Conservation (phyloP, 129 eudicot genomes). For the Ambrosia artemisiifolia region DNA sequence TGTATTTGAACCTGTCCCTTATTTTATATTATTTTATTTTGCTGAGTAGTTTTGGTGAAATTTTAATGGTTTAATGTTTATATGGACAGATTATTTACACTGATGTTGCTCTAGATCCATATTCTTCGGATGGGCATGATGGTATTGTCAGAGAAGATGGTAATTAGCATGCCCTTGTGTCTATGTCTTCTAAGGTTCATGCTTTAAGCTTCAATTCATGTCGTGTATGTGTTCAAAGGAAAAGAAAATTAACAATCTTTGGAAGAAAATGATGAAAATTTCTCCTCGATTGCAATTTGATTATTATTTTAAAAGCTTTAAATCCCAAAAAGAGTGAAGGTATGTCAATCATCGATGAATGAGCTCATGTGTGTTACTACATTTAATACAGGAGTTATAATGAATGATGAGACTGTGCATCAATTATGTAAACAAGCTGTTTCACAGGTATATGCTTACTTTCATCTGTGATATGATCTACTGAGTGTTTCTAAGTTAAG, state of each 20-base stretch:
- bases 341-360: neutral
- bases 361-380: neutral
- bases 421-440: conserved; percentile 98
- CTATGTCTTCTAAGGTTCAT: neutral
- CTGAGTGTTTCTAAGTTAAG: neutral
- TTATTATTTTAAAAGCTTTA: neutral
- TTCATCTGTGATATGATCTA: conserved; percentile 11
- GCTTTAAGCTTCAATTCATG: neutral
- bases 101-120: conserved; percentile 97
- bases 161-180: conserved; percentile 21
- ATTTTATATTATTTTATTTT: neutral
- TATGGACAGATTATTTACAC: conserved; percentile 75
- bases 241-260: neutral
- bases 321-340: neutral
- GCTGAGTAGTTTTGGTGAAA: neutral
- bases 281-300: neutral
- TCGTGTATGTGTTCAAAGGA: neutral
- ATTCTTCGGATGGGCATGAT: conserved; percentile 99
- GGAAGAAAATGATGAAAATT: neutral
- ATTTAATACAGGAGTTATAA: conserved; percentile 80
- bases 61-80: conserved; percentile 7
- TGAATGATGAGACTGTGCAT: conserved; percentile 97
- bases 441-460: conserved; percentile 55
- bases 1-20: too few relatives aligned
- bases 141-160: conserved; percentile 99